These are phyloP conservation scores for Dactylorhiza incarnata DNA, from an alignment of 106 monocot genomes.

Conservation along the genomic window DNA sequence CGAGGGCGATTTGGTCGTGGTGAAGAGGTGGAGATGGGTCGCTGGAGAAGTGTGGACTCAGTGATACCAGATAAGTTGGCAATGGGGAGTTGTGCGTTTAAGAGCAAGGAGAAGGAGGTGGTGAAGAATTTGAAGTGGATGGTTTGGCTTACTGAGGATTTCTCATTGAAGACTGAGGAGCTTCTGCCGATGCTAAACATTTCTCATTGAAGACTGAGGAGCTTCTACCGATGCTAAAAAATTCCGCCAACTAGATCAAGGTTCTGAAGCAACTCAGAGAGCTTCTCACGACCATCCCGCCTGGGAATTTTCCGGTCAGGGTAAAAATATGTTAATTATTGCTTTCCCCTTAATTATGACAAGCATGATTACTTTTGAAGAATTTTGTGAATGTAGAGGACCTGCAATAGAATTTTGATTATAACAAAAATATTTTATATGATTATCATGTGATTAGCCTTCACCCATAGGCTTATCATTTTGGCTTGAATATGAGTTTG, in stretches of 20 bases:
- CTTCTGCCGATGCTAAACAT: conserved; percentile 65
- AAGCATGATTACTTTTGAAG: no score
- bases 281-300: conserved; percentile 75
- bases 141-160: conserved; percentile 84
- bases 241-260: conserved; percentile 63
- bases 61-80: conserved; percentile 6
- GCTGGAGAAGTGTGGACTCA: neutral
- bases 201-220: conserved; percentile 56
- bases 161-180: conserved; percentile 65
- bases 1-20: conserved; percentile 11
- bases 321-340: no score
- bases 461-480: no score
- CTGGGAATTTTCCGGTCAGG: conserved; percentile 86
- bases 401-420: no score
- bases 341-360: no score
- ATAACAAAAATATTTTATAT: no score
- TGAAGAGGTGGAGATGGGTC: no score
- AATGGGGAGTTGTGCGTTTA: conserved; percentile 12
- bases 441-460: no score
- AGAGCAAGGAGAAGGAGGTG: conserved; percentile 75
- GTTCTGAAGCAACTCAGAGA: conserved; percentile 65
- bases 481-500: no score
- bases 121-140: conserved; percentile 63
- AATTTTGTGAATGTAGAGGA: no score
- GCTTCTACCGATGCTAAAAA: conserved; percentile 59